These are phyloP conservation scores for Bruguiera gymnorhiza DNA, from an alignment of 345 rosid genomes.

Conservation along the genomic window DNA sequence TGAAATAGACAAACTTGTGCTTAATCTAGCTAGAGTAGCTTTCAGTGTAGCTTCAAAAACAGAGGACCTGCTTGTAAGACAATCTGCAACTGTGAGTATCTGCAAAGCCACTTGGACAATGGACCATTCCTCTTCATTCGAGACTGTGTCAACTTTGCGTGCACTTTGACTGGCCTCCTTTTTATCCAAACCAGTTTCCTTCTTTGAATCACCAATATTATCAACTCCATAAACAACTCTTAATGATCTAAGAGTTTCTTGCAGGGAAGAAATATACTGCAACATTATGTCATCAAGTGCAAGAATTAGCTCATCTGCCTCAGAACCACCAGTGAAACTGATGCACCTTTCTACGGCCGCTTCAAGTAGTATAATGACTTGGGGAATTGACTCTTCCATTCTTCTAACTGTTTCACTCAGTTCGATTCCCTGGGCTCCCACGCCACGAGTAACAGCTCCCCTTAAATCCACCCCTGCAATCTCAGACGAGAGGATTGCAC, in stretches of 20 bases:
- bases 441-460: constrained; percentile 95
- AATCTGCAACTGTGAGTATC: constrained; percentile 92
- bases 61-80: constrained; percentile 89
- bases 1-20: constrained; percentile 77
- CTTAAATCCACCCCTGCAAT: constrained; percentile 92
- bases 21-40: constrained; percentile 85
- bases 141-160: constrained; percentile 60
- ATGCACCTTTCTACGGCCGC: constrained; percentile 95
- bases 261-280: constrained; percentile 85
- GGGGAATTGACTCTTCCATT: constrained; percentile 98
- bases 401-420: constrained; percentile 96
- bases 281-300: constrained; percentile 88
- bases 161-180: constrained; percentile 60
- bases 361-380: constrained; percentile 86
- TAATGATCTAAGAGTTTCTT: constrained; percentile 89
- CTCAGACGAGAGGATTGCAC: constrained; percentile 82
- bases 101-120: constrained; percentile 95
- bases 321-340: constrained; percentile 92
- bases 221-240: constrained; percentile 90
- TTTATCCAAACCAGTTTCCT: constrained; percentile 54
- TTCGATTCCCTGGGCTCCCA: constrained; percentile 98
- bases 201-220: constrained; percentile 52
- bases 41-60: constrained; percentile 93
- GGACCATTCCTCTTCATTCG: constrained; percentile 99
- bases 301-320: constrained; percentile 91